Conservation (phyloP, 2,329 filamentous ascomycete genomes). For the Aspergillus bombycis region DNA sequence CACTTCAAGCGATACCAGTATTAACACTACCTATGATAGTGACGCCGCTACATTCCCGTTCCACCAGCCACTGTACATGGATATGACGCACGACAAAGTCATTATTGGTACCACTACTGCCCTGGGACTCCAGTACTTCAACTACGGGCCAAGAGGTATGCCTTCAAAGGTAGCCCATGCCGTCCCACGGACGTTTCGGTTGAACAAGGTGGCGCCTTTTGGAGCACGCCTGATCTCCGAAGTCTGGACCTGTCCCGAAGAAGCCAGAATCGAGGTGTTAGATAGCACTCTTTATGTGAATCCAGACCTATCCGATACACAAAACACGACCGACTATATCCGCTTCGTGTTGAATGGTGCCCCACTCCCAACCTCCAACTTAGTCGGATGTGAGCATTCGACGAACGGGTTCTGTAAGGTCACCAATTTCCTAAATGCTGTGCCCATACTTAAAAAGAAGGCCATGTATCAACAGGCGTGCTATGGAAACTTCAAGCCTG, state of each 20-base stretch:
- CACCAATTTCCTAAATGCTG: conserved; percentile 26
- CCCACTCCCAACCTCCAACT: conserved; percentile 31
- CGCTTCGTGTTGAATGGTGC: conserved; percentile 36
- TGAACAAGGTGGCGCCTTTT: conserved; percentile 59
- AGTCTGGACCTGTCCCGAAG: conserved; percentile 54
- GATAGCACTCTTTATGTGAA: conserved; percentile 39
- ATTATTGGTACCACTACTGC: conserved; percentile 55
- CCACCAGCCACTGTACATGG: conserved; percentile 53
- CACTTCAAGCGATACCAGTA: conserved; percentile 52
- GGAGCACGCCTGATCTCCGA: conserved; percentile 60
- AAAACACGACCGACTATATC: conserved; percentile 28
- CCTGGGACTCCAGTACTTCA: conserved; percentile 59
- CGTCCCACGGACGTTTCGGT: conserved; percentile 52
- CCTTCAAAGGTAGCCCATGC: conserved; percentile 37
- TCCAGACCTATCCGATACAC: conserved; percentile 20
- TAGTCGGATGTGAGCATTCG: conserved; percentile 27
- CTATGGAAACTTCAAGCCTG: conserved; percentile 29
- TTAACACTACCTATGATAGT: conserved; percentile 54
- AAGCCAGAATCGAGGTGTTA: conserved; percentile 37
- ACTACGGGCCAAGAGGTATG: conserved; percentile 30
- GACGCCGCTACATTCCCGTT: conserved; percentile 53
- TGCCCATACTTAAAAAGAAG: conserved; percentile 27
- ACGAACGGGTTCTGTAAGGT: conserved; percentile 35
- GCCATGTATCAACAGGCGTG: conserved; percentile 36
- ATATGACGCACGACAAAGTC: conserved; percentile 59